phyloP scores from a whole-genome alignment of 208 protist genomes.

The Wallacemonas collosoma region DNA sequence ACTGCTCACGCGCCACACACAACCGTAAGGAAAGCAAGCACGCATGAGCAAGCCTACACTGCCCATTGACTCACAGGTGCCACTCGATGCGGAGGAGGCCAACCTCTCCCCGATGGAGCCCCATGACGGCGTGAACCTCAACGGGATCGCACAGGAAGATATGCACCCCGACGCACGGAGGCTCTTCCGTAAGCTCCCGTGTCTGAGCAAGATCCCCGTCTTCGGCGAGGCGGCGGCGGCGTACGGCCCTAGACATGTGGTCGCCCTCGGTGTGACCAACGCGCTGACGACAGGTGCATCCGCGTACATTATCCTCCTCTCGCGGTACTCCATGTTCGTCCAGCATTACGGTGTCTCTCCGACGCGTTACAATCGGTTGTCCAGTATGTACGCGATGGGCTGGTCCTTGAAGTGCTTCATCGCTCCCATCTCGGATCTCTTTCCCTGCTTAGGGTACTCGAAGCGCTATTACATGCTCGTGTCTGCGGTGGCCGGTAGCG shows the following conservation, averaged over 20 bases:
- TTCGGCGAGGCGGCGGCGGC: conserved; percentile 13
- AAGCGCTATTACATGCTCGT: conserved; percentile 44
- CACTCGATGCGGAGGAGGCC: background rate
- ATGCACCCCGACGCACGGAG: conserved; percentile 25
- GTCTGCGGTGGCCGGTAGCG: conserved; percentile 25
- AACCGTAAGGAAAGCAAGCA: background rate
- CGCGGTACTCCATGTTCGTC: conserved; percentile 27
- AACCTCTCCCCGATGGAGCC: background rate
- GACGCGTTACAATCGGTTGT: conserved; percentile 24
- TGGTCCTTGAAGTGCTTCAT: conserved; percentile 44
- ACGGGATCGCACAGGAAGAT: background rate
- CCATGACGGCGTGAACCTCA: background rate
- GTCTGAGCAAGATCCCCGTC: conserved; percentile 21
- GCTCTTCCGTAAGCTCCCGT: conserved; percentile 22
- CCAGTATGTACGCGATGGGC: conserved; percentile 28
- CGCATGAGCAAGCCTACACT: background rate
- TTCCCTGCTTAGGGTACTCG: conserved; percentile 31
- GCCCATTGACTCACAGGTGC: background rate
- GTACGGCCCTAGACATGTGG: conserved; percentile 24
- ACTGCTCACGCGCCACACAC: too few relatives aligned
- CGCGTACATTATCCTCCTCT: conserved; percentile 17
- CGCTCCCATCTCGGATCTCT: conserved; percentile 32
- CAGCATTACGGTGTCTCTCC: conserved; percentile 14
- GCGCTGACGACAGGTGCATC: conserved; percentile 27
- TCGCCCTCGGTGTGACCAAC: conserved; percentile 26